Conservation (phyloP, 2,329 filamentous ascomycete genomes). For the Eutypella sp. region DNA sequence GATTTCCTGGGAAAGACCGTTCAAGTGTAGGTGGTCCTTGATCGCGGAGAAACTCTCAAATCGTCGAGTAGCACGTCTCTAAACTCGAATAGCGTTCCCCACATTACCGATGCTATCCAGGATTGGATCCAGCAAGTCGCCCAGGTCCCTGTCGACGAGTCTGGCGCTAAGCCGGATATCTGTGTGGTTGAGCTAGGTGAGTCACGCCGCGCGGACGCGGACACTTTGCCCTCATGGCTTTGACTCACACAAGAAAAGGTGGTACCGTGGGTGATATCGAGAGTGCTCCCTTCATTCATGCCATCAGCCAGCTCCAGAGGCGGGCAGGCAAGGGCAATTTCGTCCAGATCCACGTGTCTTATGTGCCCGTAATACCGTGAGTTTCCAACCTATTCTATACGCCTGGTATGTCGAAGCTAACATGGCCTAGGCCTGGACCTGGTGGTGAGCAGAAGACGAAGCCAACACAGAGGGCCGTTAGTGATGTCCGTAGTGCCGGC, state of each 20-base stretch:
- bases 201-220: slow-evolving; percentile 9
- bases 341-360: slow-evolving; percentile 82
- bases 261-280: slow-evolving; percentile 22
- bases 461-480: slow-evolving; percentile 88
- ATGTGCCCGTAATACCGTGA: slow-evolving; percentile 63
- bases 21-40: slow-evolving; percentile 67
- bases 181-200: slow-evolving; percentile 66
- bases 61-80: no score
- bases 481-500: slow-evolving; percentile 76
- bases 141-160: slow-evolving; percentile 79
- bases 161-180: slow-evolving; percentile 77
- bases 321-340: slow-evolving; percentile 75
- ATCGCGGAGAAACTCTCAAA: background rate
- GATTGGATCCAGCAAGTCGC: slow-evolving; percentile 89
- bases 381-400: slow-evolving; percentile 12
- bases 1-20: slow-evolving; percentile 87
- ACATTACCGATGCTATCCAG: slow-evolving; percentile 86
- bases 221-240: no score
- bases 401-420: background rate
- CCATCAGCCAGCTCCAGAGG: no score
- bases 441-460: slow-evolving; percentile 89
- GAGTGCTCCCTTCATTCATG: no score
- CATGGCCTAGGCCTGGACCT: slow-evolving; percentile 13
- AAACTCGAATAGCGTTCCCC: slow-evolving; percentile 75
- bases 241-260: slow-evolving; percentile 5